These are phyloP conservation scores for Penicillium capsulatum DNA, from an alignment of 2,329 filamentous ascomycete species.

Conservation along the genomic window DNA sequence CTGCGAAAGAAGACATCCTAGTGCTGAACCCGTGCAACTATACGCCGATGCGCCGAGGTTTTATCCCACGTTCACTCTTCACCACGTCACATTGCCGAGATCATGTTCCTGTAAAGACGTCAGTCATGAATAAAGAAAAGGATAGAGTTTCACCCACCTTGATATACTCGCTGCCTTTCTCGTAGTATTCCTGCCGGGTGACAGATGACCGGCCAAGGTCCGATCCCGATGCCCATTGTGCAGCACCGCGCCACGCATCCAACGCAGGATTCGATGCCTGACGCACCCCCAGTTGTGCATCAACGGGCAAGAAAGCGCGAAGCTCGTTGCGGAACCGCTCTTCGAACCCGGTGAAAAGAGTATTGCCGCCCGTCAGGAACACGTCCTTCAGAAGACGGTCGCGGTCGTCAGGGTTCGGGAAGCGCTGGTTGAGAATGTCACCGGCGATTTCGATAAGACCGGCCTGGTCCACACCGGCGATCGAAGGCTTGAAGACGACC, in stretches of 20 bases:
- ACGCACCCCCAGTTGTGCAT: constrained; percentile 64
- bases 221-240: constrained; percentile 65
- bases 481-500: constrained; percentile 85
- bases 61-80: constrained; percentile 10
- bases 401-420: constrained; percentile 55
- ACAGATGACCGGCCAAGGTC: constrained; percentile 64
- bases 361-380: constrained; percentile 92
- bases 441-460: constrained; percentile 88
- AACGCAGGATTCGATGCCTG: constrained; percentile 70
- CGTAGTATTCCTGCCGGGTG: constrained; percentile 75
- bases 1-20: neutral
- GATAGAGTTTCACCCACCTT: constrained; percentile 54
- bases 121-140: constrained; percentile 4
- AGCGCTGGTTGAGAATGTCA: constrained; percentile 80
- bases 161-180: constrained; percentile 91
- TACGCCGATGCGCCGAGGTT: constrained; percentile 23
- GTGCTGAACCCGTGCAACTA: constrained; percentile 12
- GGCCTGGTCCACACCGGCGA: constrained; percentile 88
- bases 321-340: constrained; percentile 72
- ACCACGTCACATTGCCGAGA: constrained; percentile 35
- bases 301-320: constrained; percentile 65
- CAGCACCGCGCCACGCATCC: constrained; percentile 92
- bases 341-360: constrained; percentile 80
- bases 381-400: constrained; percentile 75
- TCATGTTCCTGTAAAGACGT: constrained; percentile 33